Base-by-base conservation (phyloP, 805 yeast genomes). In the Candida ovalis region DNA sequence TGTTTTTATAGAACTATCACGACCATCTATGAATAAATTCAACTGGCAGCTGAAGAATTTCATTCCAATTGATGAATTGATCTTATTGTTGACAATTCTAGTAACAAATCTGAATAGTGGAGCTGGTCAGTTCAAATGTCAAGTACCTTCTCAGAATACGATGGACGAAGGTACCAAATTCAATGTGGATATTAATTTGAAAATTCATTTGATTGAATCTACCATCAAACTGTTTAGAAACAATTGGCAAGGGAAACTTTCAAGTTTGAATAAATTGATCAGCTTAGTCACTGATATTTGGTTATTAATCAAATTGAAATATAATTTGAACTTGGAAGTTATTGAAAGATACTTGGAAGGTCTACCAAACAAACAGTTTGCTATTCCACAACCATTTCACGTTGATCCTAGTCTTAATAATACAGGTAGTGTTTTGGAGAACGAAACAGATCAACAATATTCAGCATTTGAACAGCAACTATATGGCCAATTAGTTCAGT, bases 41-140 rank as follows among this genome's bases (percentile, higher is more conserved):
- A 81, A 80, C 54, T 81, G 86, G 86, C 81, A 79, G 52, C 71
- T 80, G 43, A 75, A 80, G 56, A 69, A 82, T 40, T 77, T 79
- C n/a, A 73, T 81, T 42, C 86, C 86, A 2, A 68, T 80, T 44
- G 84, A 81, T 61, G 78, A 82, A 7, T 71, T 81, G 15, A 75
- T 80, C 13, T 60, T 80, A 45, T 64, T 80, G 50, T 67, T 78
- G 53, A 75, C 78, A 13, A 76, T 80, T 28, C 68, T 81, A 43
- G 72, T 78, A 2, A 75, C 79, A 7, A 82, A 80, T 58, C 67
- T 79, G 58, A 75, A 75, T 48, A 70, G 66, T 17, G 59, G 58
- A 1, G 48, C 68, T 15, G 28, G 21, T 8, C 62, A 58, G 27
- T 35, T 38, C 12, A 35, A n/a, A 9, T 5, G 12, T 7, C 38